phyloP scores from a whole-genome alignment of 441 rosid species.

The Dalechampia spathulata region DNA sequence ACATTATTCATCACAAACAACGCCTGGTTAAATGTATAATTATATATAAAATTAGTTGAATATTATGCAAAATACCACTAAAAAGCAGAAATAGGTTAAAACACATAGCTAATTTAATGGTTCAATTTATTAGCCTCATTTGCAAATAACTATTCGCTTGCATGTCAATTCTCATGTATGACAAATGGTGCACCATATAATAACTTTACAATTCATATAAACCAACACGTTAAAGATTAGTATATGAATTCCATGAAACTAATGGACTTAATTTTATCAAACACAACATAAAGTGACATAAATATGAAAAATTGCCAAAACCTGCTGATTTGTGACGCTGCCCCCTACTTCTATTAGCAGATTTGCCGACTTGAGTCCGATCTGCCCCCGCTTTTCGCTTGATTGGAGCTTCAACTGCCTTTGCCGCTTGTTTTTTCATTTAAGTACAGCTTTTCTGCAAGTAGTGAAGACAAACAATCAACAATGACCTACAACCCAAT shows the following conservation, averaged over 20 bases:
- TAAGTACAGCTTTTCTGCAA: slow-evolving; percentile 17
- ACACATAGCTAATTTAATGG: no score
- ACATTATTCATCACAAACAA: no score
- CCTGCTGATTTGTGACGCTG: slow-evolving; percentile 23
- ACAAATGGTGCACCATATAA: no score
- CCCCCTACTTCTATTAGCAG: slow-evolving; percentile 17
- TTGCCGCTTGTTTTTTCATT: slow-evolving; percentile 32
- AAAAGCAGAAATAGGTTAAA: background rate
- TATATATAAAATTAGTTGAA: slow-evolving; percentile 3
- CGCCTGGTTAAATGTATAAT: background rate
- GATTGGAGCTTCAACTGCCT: slow-evolving; percentile 16
- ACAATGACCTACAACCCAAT: background rate
- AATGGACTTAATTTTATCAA: no score
- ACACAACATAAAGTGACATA: background rate
- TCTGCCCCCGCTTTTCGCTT: slow-evolving; percentile 12
- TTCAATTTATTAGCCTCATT: no score
- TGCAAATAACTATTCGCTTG: no score
- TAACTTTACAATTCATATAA: no score
- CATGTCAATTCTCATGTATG: no score
- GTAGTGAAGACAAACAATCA: background rate
- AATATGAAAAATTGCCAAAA: slow-evolving; percentile 1
- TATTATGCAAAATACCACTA: background rate
- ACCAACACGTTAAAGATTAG: no score
- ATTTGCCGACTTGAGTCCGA: slow-evolving; percentile 18
- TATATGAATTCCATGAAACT: no score